Conservation (phyloP, 1,284 basidiomycete genomes). For the Ganoderma lingzhi region DNA sequence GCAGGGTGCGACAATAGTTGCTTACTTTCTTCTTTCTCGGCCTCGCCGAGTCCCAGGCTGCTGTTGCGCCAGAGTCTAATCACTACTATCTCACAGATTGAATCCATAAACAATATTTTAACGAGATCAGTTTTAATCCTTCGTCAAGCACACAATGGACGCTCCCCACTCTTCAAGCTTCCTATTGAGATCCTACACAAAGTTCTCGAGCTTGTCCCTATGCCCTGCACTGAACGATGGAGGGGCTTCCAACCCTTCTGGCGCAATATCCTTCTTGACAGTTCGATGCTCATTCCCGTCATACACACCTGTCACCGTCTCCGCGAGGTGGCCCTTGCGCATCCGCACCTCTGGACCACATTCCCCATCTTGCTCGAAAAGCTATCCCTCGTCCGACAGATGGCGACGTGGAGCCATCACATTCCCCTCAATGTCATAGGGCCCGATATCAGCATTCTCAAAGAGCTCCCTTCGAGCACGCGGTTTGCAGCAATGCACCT, state of each 20-base stretch:
- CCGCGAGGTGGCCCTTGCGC: conserved; percentile 7
- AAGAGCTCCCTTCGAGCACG: not conserved
- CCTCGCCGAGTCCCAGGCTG: not conserved
- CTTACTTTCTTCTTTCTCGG: not conserved
- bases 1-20: no score
- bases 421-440: not conserved
- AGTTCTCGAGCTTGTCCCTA: conserved; percentile 9
- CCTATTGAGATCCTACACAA: conserved; percentile 7
- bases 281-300: conserved; percentile 6
- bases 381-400: not conserved
- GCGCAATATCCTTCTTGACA: not conserved
- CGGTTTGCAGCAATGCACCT: not conserved
- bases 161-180: conserved; percentile 9
- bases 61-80: not conserved
- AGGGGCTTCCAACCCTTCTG: not conserved
- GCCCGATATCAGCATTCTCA: not conserved
- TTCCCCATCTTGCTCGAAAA: not conserved
- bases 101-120: not conserved
- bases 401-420: not conserved
- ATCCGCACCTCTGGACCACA: conserved; percentile 11
- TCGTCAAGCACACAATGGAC: conserved; percentile 7
- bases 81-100: conserved; percentile 2
- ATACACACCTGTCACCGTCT: conserved; percentile 10
- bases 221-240: not conserved
- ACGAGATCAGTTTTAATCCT: not conserved